These are phyloP conservation scores for Lumnitzera littorea DNA, from an alignment of 345 rosid species.

Conservation along the genomic window DNA sequence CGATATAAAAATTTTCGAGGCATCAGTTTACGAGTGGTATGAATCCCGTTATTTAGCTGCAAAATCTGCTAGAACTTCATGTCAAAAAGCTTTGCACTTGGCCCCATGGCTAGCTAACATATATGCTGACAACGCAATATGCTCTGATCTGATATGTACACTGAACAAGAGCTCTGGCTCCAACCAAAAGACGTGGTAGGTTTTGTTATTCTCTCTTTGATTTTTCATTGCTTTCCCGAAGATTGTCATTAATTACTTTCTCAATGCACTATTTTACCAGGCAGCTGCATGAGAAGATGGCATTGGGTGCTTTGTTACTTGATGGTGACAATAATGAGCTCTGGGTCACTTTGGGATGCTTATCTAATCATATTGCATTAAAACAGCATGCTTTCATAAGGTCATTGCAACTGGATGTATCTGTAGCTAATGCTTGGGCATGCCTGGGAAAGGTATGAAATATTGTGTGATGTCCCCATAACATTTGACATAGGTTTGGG, in stretches of 20 bases:
- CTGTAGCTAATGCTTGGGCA: slow-evolving; percentile 87
- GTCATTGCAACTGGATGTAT: slow-evolving; percentile 84
- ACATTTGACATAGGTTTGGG: too few relatives aligned
- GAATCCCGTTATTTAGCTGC: slow-evolving; percentile 49
- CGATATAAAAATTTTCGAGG: slow-evolving; percentile 30
- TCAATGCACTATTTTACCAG: slow-evolving; percentile 44
- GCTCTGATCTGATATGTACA: slow-evolving; percentile 59
- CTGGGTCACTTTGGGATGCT: slow-evolving; percentile 87
- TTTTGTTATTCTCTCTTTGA: slow-evolving; percentile 2
- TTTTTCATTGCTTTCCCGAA: slow-evolving; percentile 9
- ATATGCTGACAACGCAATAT: slow-evolving; percentile 65
- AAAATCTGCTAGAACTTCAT: slow-evolving; percentile 59
- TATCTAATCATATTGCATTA: slow-evolving; percentile 59
- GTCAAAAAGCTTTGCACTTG: slow-evolving; percentile 74
- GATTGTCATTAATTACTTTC: slow-evolving; percentile 14
- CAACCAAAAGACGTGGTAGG: slow-evolving; percentile 47
- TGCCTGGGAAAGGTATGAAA: slow-evolving; percentile 78
- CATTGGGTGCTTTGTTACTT: slow-evolving; percentile 71
- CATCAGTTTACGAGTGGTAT: slow-evolving; percentile 68
- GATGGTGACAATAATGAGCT: slow-evolving; percentile 74
- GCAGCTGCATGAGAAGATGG: slow-evolving; percentile 87
- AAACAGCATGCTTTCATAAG: slow-evolving; percentile 82
- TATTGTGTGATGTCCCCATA: neutral
- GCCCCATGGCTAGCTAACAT: slow-evolving; percentile 89
- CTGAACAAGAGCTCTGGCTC: slow-evolving; percentile 24